These are phyloP conservation scores for Acorus gramineus DNA, from an alignment of 106 monocot genomes.

Conservation along the genomic window DNA sequence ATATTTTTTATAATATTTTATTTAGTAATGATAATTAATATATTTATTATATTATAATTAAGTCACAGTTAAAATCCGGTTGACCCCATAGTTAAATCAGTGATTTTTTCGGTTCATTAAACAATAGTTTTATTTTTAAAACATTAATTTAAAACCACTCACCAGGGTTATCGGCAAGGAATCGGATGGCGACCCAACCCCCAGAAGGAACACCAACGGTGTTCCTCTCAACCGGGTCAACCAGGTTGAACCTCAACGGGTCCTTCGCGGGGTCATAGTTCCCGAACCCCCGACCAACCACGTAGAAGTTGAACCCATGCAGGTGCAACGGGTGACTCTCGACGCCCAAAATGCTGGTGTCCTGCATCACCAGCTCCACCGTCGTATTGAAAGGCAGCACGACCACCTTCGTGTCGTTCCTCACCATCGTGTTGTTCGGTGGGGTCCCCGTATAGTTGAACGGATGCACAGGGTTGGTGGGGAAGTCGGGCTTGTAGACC, in stretches of 20 bases:
- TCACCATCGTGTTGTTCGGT: conserved; percentile 11
- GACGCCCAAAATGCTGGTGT: no score
- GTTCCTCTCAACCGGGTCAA: conserved; percentile 21
- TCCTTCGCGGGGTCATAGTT: conserved; percentile 7
- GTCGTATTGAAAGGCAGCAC: not conserved
- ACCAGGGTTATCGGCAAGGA: conserved; percentile 18
- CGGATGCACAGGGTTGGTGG: conserved; percentile 3
- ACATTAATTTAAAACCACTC: not conserved
- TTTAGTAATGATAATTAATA: no score
- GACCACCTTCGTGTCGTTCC: conserved; percentile 9
- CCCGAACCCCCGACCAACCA: conserved; percentile 11
- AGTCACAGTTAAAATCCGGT: no score
- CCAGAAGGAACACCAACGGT: conserved; percentile 12
- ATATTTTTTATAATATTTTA: no score
- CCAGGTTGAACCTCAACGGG: conserved; percentile 11
- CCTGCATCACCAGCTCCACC: no score
- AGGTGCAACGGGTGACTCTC: not conserved
- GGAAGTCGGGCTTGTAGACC: conserved; percentile 11
- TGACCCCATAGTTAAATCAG: no score
- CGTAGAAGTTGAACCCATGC: conserved; percentile 9
- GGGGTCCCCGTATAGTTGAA: conserved; percentile 10
- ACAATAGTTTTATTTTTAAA: no score
- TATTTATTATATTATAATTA: no score
- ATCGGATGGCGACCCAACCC: conserved; percentile 18
- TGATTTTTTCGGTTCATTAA: no score